A percentile compares a stretch with the other conserved stretches of the same genome.
phyloP scores from a whole-genome alignment of 192 early-diverging fungal genomes.

The Backusella luteola region DNA sequence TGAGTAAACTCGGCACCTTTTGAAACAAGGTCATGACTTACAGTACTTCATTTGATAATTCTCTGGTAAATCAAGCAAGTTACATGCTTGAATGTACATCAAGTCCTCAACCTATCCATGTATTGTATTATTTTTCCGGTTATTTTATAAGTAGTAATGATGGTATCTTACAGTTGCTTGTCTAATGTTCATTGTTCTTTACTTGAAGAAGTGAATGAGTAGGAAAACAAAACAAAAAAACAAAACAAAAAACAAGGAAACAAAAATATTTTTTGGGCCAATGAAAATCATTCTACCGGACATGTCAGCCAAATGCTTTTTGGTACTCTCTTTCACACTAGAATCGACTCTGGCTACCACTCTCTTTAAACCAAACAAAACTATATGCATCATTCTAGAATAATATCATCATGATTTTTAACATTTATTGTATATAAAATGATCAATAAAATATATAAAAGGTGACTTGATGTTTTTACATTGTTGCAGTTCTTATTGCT shows the following conservation, averaged over 20 bases:
- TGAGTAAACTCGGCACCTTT: neutral
- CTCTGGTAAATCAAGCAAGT: constrained; percentile 95
- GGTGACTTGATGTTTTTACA: too few relatives aligned
- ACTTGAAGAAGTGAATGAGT: neutral
- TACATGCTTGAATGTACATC: constrained; percentile 95
- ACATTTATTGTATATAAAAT: too few relatives aligned
- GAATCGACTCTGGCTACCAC: too few relatives aligned
- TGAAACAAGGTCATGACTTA: constrained; percentile 38
- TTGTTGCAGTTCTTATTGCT: too few relatives aligned
- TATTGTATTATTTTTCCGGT: neutral
- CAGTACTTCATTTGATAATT: constrained; percentile 99
- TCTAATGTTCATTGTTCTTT: constrained; percentile 60
- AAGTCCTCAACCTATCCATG: constrained; percentile 74
- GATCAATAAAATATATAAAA: too few relatives aligned
- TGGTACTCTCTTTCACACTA: too few relatives aligned
- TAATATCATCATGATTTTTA: too few relatives aligned
- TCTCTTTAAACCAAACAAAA: too few relatives aligned
- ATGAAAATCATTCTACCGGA: neutral
- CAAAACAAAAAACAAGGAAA: neutral
- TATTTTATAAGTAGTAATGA: neutral
- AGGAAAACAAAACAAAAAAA: neutral
- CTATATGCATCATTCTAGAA: too few relatives aligned
- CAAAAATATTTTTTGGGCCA: neutral
- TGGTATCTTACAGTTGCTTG: constrained; percentile 58
- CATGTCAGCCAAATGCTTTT: too few relatives aligned